Percentiles rank a stretch among this genome's conserved stretches.
phyloP scores from a whole-genome alignment of 805 yeast genomes.

The Zygosaccharomyces gambellarensis region DNA sequence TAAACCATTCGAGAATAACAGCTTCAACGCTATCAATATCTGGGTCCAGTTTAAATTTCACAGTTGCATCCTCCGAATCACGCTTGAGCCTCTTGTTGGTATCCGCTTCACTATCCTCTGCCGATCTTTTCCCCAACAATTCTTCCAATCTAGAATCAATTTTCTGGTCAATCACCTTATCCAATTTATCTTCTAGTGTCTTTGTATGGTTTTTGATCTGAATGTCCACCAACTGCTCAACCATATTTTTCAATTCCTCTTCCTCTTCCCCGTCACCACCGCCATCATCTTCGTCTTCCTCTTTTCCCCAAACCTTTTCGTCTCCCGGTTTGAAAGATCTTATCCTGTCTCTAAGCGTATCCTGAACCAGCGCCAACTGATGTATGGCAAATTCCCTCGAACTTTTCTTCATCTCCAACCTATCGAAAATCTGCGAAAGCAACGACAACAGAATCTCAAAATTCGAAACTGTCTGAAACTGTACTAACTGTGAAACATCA shows the following conservation, averaged over 20 bases:
- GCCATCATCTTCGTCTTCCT: slow-evolving; percentile 13
- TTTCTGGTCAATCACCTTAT: slow-evolving; percentile 13
- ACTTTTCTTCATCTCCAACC: slow-evolving; percentile 27
- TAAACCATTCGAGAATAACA: slow-evolving; percentile 33
- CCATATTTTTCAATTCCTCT: slow-evolving; percentile 27
- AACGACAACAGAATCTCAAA: slow-evolving; percentile 23
- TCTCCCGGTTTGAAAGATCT: slow-evolving; percentile 21
- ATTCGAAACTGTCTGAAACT: slow-evolving; percentile 28
- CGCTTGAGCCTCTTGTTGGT: background rate
- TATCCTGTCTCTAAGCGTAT: slow-evolving; percentile 21
- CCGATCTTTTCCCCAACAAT: slow-evolving; percentile 1
- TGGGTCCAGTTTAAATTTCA: slow-evolving; percentile 19
- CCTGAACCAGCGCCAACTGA: slow-evolving; percentile 24
- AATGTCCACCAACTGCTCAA: slow-evolving; percentile 25
- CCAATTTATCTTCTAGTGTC: slow-evolving; percentile 15
- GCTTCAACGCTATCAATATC: slow-evolving; percentile 22
- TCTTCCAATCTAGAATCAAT: slow-evolving; percentile 16
- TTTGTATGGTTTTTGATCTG: background rate
- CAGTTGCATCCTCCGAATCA: slow-evolving; percentile 1
- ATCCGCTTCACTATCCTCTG: slow-evolving; percentile 3
- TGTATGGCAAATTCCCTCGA: slow-evolving; percentile 24
- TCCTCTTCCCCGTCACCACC: slow-evolving; percentile 20
- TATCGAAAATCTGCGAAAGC: slow-evolving; percentile 28
- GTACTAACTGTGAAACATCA: slow-evolving; percentile 24
- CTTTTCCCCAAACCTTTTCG: slow-evolving; percentile 12